Evolutionary conservation across 306 rosid genomes (phyloP), one percentile per base, ranked within the genome.

Genomic region (Sicyos edulis): DNA sequence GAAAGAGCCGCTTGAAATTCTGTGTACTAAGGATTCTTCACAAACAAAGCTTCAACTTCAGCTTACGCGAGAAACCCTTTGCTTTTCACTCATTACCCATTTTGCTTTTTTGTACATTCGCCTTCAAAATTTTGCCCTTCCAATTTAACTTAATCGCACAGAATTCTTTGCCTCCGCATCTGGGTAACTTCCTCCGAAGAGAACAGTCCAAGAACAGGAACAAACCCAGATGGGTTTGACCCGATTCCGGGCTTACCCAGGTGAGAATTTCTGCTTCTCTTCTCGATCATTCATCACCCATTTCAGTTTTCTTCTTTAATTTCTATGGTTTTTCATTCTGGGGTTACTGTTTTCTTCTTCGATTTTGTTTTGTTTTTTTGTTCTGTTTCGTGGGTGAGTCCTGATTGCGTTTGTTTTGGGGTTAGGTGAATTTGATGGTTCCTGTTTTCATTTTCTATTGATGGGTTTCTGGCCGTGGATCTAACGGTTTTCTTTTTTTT

Each of bases 111-210:
- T 68, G 19, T 44, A 52, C 16, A 15, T 12, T 16, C 6, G 5
- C 51, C 0, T 5, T 42, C 10, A n/a, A n/a, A 52, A 7, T 64
- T 54, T 24, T 47, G 4, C 42, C 9, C 44, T 68, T 68, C 57
- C 57, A 49, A 68, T 68, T 68, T 24, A 2, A 5, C 37, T 47
- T 44, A 42, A 14, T 15, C 44, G 2, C 21, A 68, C 29, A 68
- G 56, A 42, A 78, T 78, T 76, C 79, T 73, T 75, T 84, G 81
- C 85, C 80, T 77, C 74, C 74, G 56, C 68, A 60, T 66, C 76
- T 70, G n/a, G 83, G 82, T 71, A 42, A 73, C 75, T 74, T 15
- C 72, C 32, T 16, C 32, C 26, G 47, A 6, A 37, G 53, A 67
- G 54, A 64, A 63, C 77, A 67, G 53, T 59, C 60, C 80, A 53